Evolutionary conservation across 768 basidiomycete species (phyloP).

Genomic region (Tephrocybe rancida): DNA sequence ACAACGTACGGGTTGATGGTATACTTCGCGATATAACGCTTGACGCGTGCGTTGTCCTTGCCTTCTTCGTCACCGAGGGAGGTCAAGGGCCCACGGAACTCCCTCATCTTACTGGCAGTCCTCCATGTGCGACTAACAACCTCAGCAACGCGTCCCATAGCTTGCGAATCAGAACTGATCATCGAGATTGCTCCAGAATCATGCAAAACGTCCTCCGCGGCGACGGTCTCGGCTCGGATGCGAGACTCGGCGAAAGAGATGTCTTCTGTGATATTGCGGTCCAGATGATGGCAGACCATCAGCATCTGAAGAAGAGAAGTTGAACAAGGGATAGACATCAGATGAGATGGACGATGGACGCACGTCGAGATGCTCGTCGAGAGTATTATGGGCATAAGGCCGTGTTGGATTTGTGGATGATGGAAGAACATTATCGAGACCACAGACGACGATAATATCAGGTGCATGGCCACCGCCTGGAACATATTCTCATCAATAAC

Average conservation of each 20-base stretch:
- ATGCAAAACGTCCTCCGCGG: conserved; percentile 95
- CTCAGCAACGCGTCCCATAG: conserved; percentile 98
- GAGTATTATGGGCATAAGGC: conserved; percentile 87
- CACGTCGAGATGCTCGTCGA: conserved; percentile 97
- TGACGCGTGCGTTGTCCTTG: conserved; percentile 87
- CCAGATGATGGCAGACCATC: conserved; percentile 99
- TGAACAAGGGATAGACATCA: not conserved
- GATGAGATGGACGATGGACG: conserved; percentile 26
- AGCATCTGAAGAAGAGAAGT: conserved; percentile 72
- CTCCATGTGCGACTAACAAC: conserved; percentile 93
- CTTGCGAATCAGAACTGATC: conserved; percentile 96
- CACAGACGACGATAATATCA: conserved; percentile 97
- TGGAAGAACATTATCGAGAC: conserved; percentile 85
- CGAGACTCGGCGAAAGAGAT: conserved; percentile 96
- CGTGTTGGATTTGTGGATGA: conserved; percentile 97
- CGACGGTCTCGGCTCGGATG: conserved; percentile 95
- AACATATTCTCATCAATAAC: not conserved
- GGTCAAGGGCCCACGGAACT: conserved; percentile 71
- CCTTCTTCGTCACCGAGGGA: conserved; percentile 70
- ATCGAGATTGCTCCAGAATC: conserved; percentile 95
- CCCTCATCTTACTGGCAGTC: conserved; percentile 93
- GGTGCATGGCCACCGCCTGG: conserved; percentile 94
- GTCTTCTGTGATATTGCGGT: conserved; percentile 90
- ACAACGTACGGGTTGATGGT: conserved; percentile 91
- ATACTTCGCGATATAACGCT: conserved; percentile 95